These are phyloP conservation scores for Euphrasia confusa DNA, from an alignment of 257 asterid species.

Conservation along the genomic window DNA sequence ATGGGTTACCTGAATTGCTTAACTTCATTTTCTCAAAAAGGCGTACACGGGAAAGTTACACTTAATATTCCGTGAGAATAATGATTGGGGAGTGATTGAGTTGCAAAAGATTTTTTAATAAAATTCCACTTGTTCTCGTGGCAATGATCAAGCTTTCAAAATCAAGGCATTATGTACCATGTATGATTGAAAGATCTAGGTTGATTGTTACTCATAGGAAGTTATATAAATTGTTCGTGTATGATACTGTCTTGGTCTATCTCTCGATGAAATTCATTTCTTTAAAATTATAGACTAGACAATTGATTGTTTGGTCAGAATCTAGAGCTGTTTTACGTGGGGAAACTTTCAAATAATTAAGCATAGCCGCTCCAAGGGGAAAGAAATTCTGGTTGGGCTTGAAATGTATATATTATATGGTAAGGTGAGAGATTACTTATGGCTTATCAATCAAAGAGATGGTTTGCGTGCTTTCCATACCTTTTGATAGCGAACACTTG, in stretches of 20 bases:
- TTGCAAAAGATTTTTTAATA: not conserved
- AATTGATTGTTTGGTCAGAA: conserved; percentile 9
- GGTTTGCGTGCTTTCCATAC: not conserved
- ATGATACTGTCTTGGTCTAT: conserved; percentile 3
- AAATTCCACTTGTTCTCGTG: conserved; percentile 1
- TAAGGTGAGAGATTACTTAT: conserved; percentile 8
- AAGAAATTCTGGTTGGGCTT: not conserved
- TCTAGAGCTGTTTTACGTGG: not conserved
- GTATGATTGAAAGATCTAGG: conserved; percentile 11
- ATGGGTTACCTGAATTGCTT: not conserved
- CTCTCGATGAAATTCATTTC: not conserved
- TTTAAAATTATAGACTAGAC: not conserved
- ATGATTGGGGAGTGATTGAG: not conserved
- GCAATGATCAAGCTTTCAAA: not conserved
- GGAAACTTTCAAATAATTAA: not conserved
- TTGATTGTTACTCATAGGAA: not conserved
- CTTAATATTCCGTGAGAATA: not conserved
- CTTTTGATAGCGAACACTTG: not conserved
- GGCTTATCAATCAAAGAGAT: conserved; percentile 1
- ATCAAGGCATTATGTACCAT: not conserved
- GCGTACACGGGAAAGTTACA: not conserved
- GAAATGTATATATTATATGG: conserved; percentile 1
- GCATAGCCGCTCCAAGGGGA: not conserved
- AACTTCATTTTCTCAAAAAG: not conserved
- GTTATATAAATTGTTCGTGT: not conserved